Base-by-base conservation (phyloP, 257 asterid species). In the Salvia miltiorrhiza region DNA sequence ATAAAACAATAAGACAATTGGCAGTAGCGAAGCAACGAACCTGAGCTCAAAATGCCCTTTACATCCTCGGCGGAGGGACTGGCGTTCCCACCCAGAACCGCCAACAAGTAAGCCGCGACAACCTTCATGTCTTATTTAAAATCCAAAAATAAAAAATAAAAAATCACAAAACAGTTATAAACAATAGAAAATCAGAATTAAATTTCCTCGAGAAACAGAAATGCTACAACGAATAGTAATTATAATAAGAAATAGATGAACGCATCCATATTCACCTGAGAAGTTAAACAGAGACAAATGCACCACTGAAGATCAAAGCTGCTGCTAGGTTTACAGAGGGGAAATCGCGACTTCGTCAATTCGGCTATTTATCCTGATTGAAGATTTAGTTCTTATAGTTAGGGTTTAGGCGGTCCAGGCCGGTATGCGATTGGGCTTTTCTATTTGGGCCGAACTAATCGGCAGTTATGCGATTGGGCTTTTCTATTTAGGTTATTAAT, bases 111-210 rank as follows among this genome's bases (percentile, higher is more conserved):
- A 21, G 88, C 85, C 40, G 88, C 88, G 1, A 80, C 11, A 48
- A 75, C 58, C 88, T 83, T 83, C 88, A 83, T 83, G 23, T 61
- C 80, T 80, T n/a, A n/a, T n/a, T n/a, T n/a, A n/a, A n/a, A n/a
- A 44, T n/a, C 3, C 32, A 64, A 68, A 72, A 20, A 19, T 13
- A 32, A 8, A 20, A 50, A 53, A 41, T 23, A 40, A 49, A 8
- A 43, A 41, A 49, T 26, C 26, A 60, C 5, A 60, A 10, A 28
- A n/a, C n/a, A n/a, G n/a, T n/a, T 48, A 73, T 17, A 47, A 24
- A 63, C 2, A n/a, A 1, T 10, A 4, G n/a, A 20, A 32, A 21
- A 48, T 19, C 23, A 17, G 19, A 63, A 6, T 23, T 12, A 17
- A 17, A 0, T 28, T 24, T 8, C 11, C 2, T 26, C 20, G 5